phyloP scores from a whole-genome alignment of 768 basidiomycete genomes.

The Polyporus arcularius region DNA sequence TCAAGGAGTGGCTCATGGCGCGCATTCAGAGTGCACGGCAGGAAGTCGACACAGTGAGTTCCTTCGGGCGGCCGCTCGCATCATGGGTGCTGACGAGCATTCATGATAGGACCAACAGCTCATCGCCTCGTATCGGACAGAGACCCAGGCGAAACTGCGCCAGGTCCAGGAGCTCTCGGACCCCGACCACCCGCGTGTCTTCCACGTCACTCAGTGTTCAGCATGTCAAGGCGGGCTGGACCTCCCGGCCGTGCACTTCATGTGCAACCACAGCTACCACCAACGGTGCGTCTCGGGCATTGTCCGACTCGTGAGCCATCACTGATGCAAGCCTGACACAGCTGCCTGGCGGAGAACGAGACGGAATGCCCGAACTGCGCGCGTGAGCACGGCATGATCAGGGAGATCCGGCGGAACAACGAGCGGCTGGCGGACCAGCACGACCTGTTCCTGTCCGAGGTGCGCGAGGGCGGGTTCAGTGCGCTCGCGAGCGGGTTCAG shows the following conservation, averaged over 20 bases:
- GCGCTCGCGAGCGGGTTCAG: conserved; percentile 73
- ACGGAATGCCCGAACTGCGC: conserved; percentile 90
- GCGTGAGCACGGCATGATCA: conserved; percentile 82
- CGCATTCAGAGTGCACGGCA: conserved; percentile 72
- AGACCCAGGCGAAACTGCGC: conserved; percentile 77
- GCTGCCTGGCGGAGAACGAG: conserved; percentile 88
- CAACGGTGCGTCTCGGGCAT: conserved; percentile 59
- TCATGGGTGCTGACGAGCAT: background rate
- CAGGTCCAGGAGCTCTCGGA: conserved; percentile 83
- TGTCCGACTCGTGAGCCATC: background rate
- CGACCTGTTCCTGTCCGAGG: conserved; percentile 76
- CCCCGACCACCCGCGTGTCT: conserved; percentile 77
- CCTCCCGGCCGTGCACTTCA: conserved; percentile 92
- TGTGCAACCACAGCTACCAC: conserved; percentile 98
- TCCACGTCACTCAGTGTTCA: conserved; percentile 93
- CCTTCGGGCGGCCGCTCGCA: too few species aligned
- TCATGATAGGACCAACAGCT: conserved; percentile 74
- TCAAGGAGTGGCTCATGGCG: conserved; percentile 87
- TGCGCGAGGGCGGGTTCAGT: conserved; percentile 67
- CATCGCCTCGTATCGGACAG: conserved; percentile 84
- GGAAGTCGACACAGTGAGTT: conserved; percentile 75
- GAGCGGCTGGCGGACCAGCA: conserved; percentile 82
- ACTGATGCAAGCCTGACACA: conserved; percentile 29
- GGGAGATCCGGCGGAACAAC: conserved; percentile 87
- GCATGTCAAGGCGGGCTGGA: conserved; percentile 88